A percentile compares a stretch with the other conserved stretches of the same genome.
phyloP scores from a whole-genome alignment of 2,329 filamentous ascomycete species.

The Fusarium caatingaense region DNA sequence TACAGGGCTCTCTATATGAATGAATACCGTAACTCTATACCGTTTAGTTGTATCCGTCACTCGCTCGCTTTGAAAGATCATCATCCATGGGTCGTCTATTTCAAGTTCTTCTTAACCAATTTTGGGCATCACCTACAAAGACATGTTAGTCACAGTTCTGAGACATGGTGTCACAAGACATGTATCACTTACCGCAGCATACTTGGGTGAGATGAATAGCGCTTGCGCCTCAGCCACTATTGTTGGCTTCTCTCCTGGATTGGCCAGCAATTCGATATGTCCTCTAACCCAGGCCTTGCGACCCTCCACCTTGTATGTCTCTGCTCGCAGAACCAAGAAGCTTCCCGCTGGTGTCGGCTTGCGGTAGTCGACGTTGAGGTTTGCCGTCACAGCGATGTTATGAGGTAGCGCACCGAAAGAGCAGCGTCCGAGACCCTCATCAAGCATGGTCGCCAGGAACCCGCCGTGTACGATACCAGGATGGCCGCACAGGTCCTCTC shows the following conservation, averaged over 20 bases:
- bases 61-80: constrained; percentile 29
- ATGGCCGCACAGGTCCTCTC: constrained; percentile 85
- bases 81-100: constrained; percentile 21
- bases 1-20: constrained; percentile 12
- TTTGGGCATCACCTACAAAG: constrained; percentile 49
- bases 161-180: neutral
- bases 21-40: constrained; percentile 9
- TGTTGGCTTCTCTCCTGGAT: constrained; percentile 68
- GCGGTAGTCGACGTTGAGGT: constrained; percentile 84
- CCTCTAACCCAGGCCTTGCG: constrained; percentile 96
- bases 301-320: constrained; percentile 87
- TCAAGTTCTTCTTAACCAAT: constrained; percentile 37
- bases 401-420: constrained; percentile 90
- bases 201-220: constrained; percentile 88
- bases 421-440: constrained; percentile 88
- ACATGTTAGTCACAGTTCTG: constrained; percentile 5
- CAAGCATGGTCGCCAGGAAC: constrained; percentile 88
- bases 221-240: constrained; percentile 85
- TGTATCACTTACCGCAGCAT: constrained; percentile 73
- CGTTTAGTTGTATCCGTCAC: constrained; percentile 20
- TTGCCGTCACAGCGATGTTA: constrained; percentile 87
- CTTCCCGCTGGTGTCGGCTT: constrained; percentile 79
- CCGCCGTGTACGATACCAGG: constrained; percentile 92
- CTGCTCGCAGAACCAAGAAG: constrained; percentile 81
- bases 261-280: constrained; percentile 80